These are phyloP conservation scores for Backusella morwellensis DNA, from an alignment of 192 early-diverging fungal genomes.

Conservation along the genomic window DNA sequence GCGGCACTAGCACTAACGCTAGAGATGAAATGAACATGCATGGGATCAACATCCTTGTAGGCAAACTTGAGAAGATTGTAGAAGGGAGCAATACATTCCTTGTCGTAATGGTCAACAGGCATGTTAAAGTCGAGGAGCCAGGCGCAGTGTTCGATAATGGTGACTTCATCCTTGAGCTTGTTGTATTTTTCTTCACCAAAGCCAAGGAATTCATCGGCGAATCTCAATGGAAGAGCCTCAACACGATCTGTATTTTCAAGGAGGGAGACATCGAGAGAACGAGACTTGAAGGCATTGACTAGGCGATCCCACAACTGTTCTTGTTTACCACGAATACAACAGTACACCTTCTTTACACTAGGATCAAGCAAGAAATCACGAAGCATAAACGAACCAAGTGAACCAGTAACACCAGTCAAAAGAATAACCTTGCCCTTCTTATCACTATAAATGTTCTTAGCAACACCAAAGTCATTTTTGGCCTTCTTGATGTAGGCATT, in stretches of 20 bases:
- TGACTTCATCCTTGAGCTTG: conserved; percentile 24
- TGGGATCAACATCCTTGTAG: conserved; percentile 1
- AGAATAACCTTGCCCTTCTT: conserved; percentile 23
- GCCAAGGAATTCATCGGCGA: conserved; percentile 25
- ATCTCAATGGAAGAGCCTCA: conserved; percentile 15
- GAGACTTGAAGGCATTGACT: conserved; percentile 15
- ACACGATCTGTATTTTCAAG: conserved; percentile 9
- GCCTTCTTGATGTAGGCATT: conserved; percentile 14
- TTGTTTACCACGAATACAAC: conserved; percentile 26
- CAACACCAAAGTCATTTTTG: conserved; percentile 11
- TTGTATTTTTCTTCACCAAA: conserved; percentile 21
- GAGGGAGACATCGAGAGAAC: conserved; percentile 22
- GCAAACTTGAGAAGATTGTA: conserved; percentile 25
- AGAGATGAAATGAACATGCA: conserved; percentile 24
- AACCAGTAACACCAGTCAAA: conserved; percentile 36
- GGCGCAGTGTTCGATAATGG: conserved; percentile 30
- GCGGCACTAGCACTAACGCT: conserved; percentile 23
- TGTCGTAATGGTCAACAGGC: conserved; percentile 27
- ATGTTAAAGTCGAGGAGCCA: conserved; percentile 38
- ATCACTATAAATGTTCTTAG: background rate
- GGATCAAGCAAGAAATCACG: conserved; percentile 20
- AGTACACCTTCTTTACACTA: conserved; percentile 27
- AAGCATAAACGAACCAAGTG: conserved; percentile 29
- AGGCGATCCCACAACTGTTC: conserved; percentile 10
- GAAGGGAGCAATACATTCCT: conserved; percentile 19